Base-by-base conservation (phyloP, 306 rosid genomes). In the Fagus crenata region DNA sequence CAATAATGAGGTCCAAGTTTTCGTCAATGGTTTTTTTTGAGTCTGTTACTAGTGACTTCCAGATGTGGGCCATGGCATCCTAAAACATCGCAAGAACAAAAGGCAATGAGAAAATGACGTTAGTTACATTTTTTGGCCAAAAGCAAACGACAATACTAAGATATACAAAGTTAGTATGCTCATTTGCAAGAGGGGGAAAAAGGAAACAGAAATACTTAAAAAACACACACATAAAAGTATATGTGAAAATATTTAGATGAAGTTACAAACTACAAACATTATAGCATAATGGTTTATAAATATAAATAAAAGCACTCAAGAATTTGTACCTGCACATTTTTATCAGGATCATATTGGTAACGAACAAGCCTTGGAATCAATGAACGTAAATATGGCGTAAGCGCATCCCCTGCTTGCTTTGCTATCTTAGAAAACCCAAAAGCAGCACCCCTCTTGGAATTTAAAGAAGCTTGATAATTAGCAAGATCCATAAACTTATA, bases 401-500 rank as follows among this genome's bases (percentile, higher is more conserved):
- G 92, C 73, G 93, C 97, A 84, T 86, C 95, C 84, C 97, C 98
- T 14, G 98, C 93, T 76, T 90, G 98, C 86, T 89, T 95, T 54
- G 98, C 98, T 72, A 95, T 92, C 87, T 92, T 95, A 51, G 98
- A 92, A 88, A 95, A 95, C 75, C 98, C 98, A 85, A 95, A 95
- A 70, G 98, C 97, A 74, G 97, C 98, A 88, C 97, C 98, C 82
- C 96, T 89, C 85, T 95, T 92, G 1, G 97, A 95, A 82, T 89
- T 85, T 46, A 95, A 75, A 78, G 98, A 88, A 77, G 92, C 87
- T 83, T 95, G 98, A 84, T 95, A 84, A 87, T 95, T 95, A 82
- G 98, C 97, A 83, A 95, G 86, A 89, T 95, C 98, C 97, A 95
- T 90, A 87, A 95, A 95, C 88, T 92, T 92, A 82, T 92, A 95